These are phyloP conservation scores for Mycosarcoma mackinlayi DNA, from an alignment of 1,284 basidiomycete species.

Conservation along the genomic window DNA sequence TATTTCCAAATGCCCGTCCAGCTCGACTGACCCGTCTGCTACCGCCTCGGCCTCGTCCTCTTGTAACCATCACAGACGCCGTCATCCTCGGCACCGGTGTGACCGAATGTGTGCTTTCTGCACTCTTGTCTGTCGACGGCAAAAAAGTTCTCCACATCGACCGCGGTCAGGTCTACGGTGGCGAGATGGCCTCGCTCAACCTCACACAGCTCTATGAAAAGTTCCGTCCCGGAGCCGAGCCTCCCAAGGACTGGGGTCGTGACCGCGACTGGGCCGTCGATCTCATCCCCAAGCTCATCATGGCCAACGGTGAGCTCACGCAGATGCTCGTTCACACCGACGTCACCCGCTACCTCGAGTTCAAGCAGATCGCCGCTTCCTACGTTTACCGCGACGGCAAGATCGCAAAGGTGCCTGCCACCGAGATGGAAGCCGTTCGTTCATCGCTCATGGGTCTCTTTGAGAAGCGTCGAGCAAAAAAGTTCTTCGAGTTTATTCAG, in stretches of 20 bases:
- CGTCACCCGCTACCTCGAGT: constrained; percentile 98
- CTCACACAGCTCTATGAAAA: constrained; percentile 97
- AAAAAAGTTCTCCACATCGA: constrained; percentile 99
- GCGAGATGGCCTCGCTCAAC: constrained; percentile 96
- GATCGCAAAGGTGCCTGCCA: constrained; percentile 98
- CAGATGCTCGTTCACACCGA: constrained; percentile 99
- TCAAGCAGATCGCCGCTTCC: constrained; percentile 99
- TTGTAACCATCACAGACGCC: constrained; percentile 55
- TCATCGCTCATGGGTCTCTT: constrained; percentile 97
- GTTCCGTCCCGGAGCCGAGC: constrained; percentile 75
- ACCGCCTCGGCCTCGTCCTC: too few relatives aligned
- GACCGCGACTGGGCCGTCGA: constrained; percentile 68
- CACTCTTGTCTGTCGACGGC: constrained; percentile 88
- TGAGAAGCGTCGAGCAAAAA: constrained; percentile 97
- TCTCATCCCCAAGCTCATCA: constrained; percentile 75
- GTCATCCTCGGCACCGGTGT: constrained; percentile 82
- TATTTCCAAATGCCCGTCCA: not conserved
- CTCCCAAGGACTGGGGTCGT: constrained; percentile 71
- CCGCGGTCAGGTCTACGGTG: constrained; percentile 98
- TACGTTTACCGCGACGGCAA: constrained; percentile 96
- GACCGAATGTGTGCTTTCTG: constrained; percentile 96
- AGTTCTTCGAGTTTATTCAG: constrained; percentile 98
- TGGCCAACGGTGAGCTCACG: constrained; percentile 96
- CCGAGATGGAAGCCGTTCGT: constrained; percentile 95
- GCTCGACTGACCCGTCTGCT: too few relatives aligned